Percentiles rank a stretch among this genome's conserved stretches.
Conservation (phyloP, 495 filamentous ascomycete species). For the Xylaria intraflava region DNA sequence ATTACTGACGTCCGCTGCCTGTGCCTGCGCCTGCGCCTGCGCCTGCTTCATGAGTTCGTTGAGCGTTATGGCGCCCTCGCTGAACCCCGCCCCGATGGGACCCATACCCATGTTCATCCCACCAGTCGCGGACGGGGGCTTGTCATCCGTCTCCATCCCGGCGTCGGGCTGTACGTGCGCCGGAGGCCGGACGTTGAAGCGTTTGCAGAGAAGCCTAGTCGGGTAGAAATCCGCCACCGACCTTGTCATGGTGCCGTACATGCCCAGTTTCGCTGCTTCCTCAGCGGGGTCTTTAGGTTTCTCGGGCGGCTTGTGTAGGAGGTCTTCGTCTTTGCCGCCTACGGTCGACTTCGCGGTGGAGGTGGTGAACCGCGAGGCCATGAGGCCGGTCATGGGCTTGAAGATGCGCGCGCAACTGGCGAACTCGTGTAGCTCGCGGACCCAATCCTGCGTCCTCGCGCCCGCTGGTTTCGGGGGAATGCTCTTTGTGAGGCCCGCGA, state of each 20-base stretch:
- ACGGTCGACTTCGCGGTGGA: slow-evolving; percentile 41
- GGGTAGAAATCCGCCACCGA: slow-evolving; percentile 68
- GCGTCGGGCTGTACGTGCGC: slow-evolving; percentile 61
- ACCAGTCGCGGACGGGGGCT: slow-evolving; percentile 15
- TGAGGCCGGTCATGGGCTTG: slow-evolving; percentile 81
- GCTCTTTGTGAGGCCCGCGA: slow-evolving; percentile 55
- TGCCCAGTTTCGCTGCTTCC: slow-evolving; percentile 81
- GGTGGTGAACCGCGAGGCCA: slow-evolving; percentile 88
- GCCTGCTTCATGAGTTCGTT: slow-evolving; percentile 49
- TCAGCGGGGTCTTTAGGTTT: slow-evolving; percentile 75
- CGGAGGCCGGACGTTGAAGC: slow-evolving; percentile 79
- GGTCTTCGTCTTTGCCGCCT: slow-evolving; percentile 26
- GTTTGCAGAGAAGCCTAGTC: slow-evolving; percentile 78
- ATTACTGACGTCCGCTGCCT: not conserved
- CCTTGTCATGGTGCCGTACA: slow-evolving; percentile 88
- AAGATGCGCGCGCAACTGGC: slow-evolving; percentile 84
- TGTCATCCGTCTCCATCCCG: slow-evolving; percentile 24
- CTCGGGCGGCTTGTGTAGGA: slow-evolving; percentile 50
- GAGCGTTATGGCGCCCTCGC: slow-evolving; percentile 41
- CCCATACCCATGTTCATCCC: slow-evolving; percentile 20
- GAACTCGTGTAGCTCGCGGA: slow-evolving; percentile 80
- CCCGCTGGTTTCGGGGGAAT: slow-evolving; percentile 50
- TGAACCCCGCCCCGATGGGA: slow-evolving; percentile 15
- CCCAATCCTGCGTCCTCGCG: slow-evolving; percentile 63
- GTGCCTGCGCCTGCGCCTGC: slow-evolving; percentile 25